Base-by-base conservation (phyloP, 2,329 filamentous ascomycete species). In the Pestalotiopsis sp. region DNA sequence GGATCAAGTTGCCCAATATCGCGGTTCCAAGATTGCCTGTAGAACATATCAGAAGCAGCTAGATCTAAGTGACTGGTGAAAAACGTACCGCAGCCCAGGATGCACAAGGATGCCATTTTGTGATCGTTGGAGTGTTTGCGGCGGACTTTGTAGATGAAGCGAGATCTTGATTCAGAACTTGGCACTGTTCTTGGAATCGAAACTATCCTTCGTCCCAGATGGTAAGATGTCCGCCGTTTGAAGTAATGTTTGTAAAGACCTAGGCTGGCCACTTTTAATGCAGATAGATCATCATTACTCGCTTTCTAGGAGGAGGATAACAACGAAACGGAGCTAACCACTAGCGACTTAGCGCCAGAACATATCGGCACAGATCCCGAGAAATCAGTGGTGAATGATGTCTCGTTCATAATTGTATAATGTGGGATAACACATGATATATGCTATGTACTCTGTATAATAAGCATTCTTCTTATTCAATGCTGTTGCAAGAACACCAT, bases 11-110 rank as follows among this genome's bases (percentile, higher is more conserved):
- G 11, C 52, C 27, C 25, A 66, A 20, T 45, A 66, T 66, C 6
- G 64, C 64, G 11, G 52, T 57, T 23, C 64, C 64, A 38, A 66
- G 64, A 25, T 66, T 66, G 41, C 64, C 64, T 65, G 20, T 12
- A 13, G 17, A 52, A 25, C 25, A 23, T 45, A 41, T 65, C 20
- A 66, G 49, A 25, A 57, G 3, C 23, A 14, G 9, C 17, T 27
- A 17, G 20, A 14, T 23, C 7, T 20, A 38, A 25, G 5, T 17
- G 14, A 13, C 14, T 14, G 23, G 23, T 2, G 4, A 56, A 6
- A 6, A 52, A 52, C 27, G 20, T 66, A 66, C 64, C 64, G 20
- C 64, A 66, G 13, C 64, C 64, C 49, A 66, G 17, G 3, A 66
- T 57, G 17, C 64, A 66, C n/a, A 66, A 12, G 31, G 64, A 38